Base-by-base conservation (phyloP, 2,329 filamentous ascomycete species). In the Xylogone sp. region DNA sequence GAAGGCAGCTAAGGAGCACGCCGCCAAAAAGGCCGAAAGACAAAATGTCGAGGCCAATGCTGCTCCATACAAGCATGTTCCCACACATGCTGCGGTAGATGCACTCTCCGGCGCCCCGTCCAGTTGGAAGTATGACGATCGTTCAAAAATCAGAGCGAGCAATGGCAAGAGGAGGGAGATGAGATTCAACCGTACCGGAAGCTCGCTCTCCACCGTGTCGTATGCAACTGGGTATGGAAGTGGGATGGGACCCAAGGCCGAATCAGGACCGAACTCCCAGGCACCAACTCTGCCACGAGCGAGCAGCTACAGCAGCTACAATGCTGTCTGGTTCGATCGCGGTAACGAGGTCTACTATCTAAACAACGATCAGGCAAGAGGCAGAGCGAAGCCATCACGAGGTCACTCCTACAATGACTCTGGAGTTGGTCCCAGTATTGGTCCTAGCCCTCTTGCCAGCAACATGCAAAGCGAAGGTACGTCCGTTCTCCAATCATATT, bases 41-140 rank as follows among this genome's bases (percentile, higher is more conserved):
- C 67, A 73, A 39, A 74, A 68, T 42, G 72, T 75, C 54, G 43
- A 29, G 1, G 53, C 53, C 3, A 42, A 43, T 27, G 71, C 72
- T 49, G 55, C 68, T n/a, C 72, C 77, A 12, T 85, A 86, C 66
- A 76, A 70, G 48, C 82, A 86, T 62, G 67, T 82, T 19, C 81
- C 82, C n/a, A 83, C 72, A 13, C 83, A 86, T 62, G 82, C 82
- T 22, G 79, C 79, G 44, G 63, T 72, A 12, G 82, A 86, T 65
- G 80, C 82, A 43, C 67, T 84, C 43, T 70, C 74, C 20, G 76
- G 75, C 24, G 78, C 77, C 2, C 81, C 80, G 9, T 70, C 75
- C 1, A 74, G 71, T 56, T 81, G 75, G 73, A 75, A 73, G 53
- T 60, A 69, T 7, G 69, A 71, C 21, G 65, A 68, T 55, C 50